Base-by-base conservation (phyloP, 78 protist genomes). In the Anaeramoeba flamelloides region DNA sequence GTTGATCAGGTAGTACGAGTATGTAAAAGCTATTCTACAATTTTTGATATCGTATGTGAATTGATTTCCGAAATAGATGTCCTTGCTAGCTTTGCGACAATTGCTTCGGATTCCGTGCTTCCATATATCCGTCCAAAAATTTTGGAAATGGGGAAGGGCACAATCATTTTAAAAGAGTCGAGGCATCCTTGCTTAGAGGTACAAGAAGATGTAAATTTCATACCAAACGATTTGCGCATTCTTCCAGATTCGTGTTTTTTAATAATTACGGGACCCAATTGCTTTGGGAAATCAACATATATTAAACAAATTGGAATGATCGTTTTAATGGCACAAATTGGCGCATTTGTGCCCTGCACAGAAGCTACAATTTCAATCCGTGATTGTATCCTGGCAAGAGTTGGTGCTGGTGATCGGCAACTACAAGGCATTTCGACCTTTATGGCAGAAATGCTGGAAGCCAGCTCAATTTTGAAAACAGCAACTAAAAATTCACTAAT, bases 141-240 rank as follows among this genome's bases (percentile, higher is more conserved):
- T 39, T 36, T 39, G 1, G 76, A 75, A 1, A 65, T 78, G n/a
- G n/a, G n/a, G n/a, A n/a, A n/a, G n/a, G n/a, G n/a, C n/a, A n/a
- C n/a, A n/a, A n/a, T n/a, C n/a, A n/a, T n/a, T 3, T 84, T 94
- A 32, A 17, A 0, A 4, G 91, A 81, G 2, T 74, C 89, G 40
- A 74, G 98, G 37, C 98, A 94, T 80, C 96, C 98, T 3, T 91
- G 94, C 69, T 85, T 94, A 30, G 95, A 92, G 81, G 83, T 83
- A 30, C 88, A 86, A 53, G 91, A 87, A 1, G 89, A 87, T 1
- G 84, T 89, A 2, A 1, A 2, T 65, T 94, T 92, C 80, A 92
- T 94, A 36, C 83, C 95, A 33, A 94, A 94, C 79, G 95, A 93
- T 79, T 84, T 85, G 34, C 39, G 2, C n/a, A 77, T 94, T 3